Percentiles rank a stretch among this genome's conserved stretches.
Conservation (phyloP, 352 stramenopile genomes). For the Sclerospora graminicola region DNA sequence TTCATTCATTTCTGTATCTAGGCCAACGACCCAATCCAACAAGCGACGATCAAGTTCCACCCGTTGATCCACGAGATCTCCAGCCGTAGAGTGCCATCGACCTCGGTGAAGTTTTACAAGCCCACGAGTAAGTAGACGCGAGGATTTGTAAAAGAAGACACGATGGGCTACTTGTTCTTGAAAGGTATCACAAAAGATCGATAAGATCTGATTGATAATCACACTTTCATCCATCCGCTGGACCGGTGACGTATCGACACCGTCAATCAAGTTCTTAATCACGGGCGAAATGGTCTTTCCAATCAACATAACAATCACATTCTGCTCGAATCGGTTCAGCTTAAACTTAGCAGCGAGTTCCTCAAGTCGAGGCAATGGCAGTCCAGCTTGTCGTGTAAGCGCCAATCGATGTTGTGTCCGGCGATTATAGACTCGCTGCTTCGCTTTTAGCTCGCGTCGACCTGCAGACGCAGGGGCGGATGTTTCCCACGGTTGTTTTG, state of each 20-base stretch:
- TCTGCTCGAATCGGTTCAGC: conserved; percentile 82
- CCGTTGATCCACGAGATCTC: conserved; percentile 81
- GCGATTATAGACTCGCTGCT: conserved; percentile 72
- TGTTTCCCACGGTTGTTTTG: conserved; percentile 70
- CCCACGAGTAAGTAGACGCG: conserved; percentile 53
- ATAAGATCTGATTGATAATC: conserved; percentile 85
- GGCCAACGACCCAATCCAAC: conserved; percentile 78
- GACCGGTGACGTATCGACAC: conserved; percentile 72
- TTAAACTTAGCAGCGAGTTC: conserved; percentile 71
- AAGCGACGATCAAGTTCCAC: conserved; percentile 79
- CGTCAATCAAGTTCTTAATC: conserved; percentile 83
- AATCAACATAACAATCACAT: conserved; percentile 87
- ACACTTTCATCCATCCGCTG: conserved; percentile 86
- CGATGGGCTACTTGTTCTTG: conserved; percentile 80
- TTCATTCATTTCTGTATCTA: conserved; percentile 87
- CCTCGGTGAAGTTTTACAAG: conserved; percentile 76
- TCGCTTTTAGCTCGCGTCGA: conserved; percentile 75
- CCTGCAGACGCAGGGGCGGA: conserved; percentile 52
- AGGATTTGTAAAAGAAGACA: conserved; percentile 86
- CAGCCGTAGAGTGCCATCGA: conserved; percentile 72
- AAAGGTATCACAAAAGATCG: conserved; percentile 84
- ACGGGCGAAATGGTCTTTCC: conserved; percentile 85
- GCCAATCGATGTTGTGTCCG: conserved; percentile 50
- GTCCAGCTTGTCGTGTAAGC: conserved; percentile 49
- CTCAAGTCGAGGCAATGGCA: conserved; percentile 58